Conservation (phyloP, 306 rosid genomes). For the Vigna trinervia region DNA sequence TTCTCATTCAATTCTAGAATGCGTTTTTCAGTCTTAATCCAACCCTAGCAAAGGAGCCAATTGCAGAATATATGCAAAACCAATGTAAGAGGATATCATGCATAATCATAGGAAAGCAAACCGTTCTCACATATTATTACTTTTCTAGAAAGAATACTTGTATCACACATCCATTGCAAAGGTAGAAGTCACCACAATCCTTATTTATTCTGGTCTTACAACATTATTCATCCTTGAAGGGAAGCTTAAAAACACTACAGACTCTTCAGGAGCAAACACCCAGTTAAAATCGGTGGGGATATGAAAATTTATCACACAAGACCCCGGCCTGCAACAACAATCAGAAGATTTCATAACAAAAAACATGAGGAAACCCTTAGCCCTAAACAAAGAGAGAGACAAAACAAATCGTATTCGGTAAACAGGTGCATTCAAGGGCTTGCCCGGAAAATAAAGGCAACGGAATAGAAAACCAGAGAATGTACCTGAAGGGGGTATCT, state of each 20-base stretch:
- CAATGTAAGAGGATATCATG: no score
- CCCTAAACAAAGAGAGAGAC: no score
- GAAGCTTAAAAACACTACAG: neutral
- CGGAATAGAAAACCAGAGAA: constrained; percentile 1
- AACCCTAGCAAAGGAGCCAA: neutral
- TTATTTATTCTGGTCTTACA: neutral
- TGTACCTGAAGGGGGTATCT: constrained; percentile 48
- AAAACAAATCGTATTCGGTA: no score
- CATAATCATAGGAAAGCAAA: no score
- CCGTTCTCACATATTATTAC: no score
- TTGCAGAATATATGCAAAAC: no score
- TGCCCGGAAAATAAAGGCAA: neutral
- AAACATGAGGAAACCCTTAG: neutral
- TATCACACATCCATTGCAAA: neutral
- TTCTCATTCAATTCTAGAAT: no score
- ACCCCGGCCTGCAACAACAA: constrained; percentile 37
- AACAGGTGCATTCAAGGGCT: neutral
- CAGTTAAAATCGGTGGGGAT: neutral
- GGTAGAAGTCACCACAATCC: constrained; percentile 9
- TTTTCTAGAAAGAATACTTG: no score
- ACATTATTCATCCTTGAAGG: constrained; percentile 34
- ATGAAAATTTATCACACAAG: neutral
- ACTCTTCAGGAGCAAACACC: neutral
- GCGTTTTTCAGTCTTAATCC: no score
- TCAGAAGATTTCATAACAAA: constrained; percentile 15